Evolutionary conservation across 306 rosid genomes (phyloP), one percentile per base, ranked within the genome.

Genomic region (Glycine tomentella): DNA sequence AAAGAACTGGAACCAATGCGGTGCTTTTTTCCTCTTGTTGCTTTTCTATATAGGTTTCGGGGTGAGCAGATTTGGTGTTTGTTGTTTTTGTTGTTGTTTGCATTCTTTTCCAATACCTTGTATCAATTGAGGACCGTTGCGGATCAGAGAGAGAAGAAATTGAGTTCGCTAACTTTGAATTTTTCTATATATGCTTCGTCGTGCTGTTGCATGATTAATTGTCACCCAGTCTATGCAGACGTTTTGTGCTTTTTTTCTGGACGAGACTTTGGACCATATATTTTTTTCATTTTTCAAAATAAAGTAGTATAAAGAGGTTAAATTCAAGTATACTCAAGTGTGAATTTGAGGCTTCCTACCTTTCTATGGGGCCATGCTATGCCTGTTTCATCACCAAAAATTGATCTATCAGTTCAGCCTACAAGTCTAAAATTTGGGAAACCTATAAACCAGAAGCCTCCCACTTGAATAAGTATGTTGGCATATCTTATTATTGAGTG

Each of bases 1-100:
- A 79, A 80, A 86, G 70, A 84, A 89, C 98, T 73, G 86, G 89
- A 93, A 93, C 88, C 97, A 87, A 89, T 89, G 96, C 89, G 45
- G 53, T 59, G 61, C 84, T 57, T 75, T 80, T 87, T 81, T 79
- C 66, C 46, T 72, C 87, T 89, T 88, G 84, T 77, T 88, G 80
- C 79, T 85, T 86, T 80, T 78, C 62, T 71, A 78, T 87, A 84
- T 84, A 85, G 83, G 83, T 75, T 90, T 83, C 52, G 89, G 91
- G 87, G 57, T 70, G 66, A 79, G 80, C 81, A 75, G 87, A 86
- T 89, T 87, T 85, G 88, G 83, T 83, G 92, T 88, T 87, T 83
- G 83, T 85, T 85, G 92, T 89, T 84, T 87, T 87, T 87, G 79
- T 84, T 90, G 84, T 86, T 86, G 87, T 81, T 87, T 69, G 56